Base-by-base conservation (phyloP, 2,329 filamentous ascomycete genomes). In the Fusarium albosuccineum region DNA sequence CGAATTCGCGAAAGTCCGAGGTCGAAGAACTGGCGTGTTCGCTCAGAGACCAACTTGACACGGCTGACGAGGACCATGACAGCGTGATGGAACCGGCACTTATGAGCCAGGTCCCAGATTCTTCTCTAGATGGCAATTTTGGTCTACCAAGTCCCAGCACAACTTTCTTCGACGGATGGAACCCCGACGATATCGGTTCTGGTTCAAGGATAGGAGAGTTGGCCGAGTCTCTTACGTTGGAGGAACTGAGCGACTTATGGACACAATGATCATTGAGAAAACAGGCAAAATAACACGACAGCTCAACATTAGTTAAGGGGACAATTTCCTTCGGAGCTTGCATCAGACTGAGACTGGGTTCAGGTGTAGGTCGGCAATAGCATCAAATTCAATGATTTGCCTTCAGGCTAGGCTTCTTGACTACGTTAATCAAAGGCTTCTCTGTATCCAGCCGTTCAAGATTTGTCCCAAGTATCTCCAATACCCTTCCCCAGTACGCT, bases 401-500 rank as follows among this genome's bases (percentile, higher is more conserved):
- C 22, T 22, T 22, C 22, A 22, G 22, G 22, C 4, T 22, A 22
- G 22, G 30, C 30, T 50, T 37, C 17, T 37, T 50, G 11, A 50
- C 46, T 7, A 17, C 30, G 36, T 50, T 50, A 13, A 50, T 17
- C 33, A 50, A 37, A 6, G 33, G 17, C 7, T n/a, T 14, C 26
- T 22, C 34, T 5, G 48, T 39, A 5, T 51, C 48, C 36, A 75
- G 41, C 8, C 64, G 63, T 42, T 71, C 71, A 46, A 78, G 49
- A 37, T 78, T 78, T 6, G 50, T 55, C 40, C 73, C 69, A 2
- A 78, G 37, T 6, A 78, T 63, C 0, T 55, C 73, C 52, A 69
- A 27, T 0, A 75, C 63, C 6, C 77, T 62, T 7, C 63, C 42
- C 27, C 70, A 64, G 9, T 75, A 62, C 10, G 56, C 60, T 5